Evolutionary conservation across 2,329 filamentous ascomycete genomes (phyloP).

Genomic region (Claviceps sorghi): DNA sequence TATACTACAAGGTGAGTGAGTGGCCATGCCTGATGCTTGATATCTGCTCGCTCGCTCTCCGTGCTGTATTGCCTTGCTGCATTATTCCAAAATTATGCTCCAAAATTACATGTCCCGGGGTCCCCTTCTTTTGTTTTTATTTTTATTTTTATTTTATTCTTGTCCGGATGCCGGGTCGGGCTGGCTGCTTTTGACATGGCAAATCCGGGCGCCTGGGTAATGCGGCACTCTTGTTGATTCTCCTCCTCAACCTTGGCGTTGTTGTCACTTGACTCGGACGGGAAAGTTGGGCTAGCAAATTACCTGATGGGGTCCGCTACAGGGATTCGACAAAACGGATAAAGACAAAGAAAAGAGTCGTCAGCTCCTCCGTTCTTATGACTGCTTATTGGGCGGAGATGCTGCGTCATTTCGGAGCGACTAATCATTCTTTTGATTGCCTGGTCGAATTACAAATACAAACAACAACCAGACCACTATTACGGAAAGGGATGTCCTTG

Average conservation of each 20-base stretch:
- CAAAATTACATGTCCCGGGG: too few species aligned
- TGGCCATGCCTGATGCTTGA: neutral
- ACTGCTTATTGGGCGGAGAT: neutral
- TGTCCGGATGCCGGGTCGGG: neutral
- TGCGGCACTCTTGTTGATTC: neutral
- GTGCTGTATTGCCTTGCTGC: neutral
- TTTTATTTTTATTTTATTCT: neutral
- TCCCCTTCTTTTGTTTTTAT: too few species aligned
- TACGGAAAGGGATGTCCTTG: neutral
- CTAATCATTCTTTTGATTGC: neutral
- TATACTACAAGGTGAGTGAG: slow-evolving; percentile 78
- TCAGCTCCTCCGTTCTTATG: neutral
- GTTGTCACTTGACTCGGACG: neutral
- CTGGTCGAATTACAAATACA: neutral
- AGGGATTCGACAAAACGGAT: neutral
- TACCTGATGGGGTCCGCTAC: neutral
- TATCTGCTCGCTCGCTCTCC: neutral
- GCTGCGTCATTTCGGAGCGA: neutral
- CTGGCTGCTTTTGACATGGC: neutral
- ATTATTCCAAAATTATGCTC: too few species aligned
- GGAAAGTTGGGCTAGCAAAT: neutral
- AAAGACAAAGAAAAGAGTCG: neutral
- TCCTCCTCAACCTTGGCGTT: neutral
- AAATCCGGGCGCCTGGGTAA: neutral
- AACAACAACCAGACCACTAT: neutral